These are phyloP conservation scores for Nakazawaea ambrosiae DNA, from an alignment of 805 yeast genomes.

Conservation along the genomic window DNA sequence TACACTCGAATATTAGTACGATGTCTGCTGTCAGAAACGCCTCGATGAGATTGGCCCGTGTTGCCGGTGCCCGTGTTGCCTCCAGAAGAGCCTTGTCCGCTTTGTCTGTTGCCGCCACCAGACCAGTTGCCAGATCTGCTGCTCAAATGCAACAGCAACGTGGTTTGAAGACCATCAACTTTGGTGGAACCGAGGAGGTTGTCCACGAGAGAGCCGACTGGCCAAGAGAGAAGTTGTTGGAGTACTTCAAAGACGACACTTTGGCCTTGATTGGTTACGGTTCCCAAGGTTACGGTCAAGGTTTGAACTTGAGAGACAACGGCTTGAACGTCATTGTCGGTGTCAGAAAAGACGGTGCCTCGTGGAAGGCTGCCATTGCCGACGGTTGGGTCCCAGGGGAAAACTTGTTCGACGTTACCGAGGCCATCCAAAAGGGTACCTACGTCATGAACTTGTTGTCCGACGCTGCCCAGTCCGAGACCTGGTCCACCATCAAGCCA, in stretches of 20 bases:
- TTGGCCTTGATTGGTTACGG: constrained; percentile 98
- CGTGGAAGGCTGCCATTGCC: constrained; percentile 99
- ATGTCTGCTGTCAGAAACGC: constrained; percentile 39
- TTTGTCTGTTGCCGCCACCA: constrained; percentile 37
- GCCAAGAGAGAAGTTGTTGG: constrained; percentile 95
- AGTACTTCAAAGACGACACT: constrained; percentile 97
- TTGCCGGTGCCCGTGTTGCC: constrained; percentile 35
- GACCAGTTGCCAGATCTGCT: constrained; percentile 39
- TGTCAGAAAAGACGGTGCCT: constrained; percentile 97
- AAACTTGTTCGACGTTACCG: constrained; percentile 90
- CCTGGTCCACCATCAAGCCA: constrained; percentile 86
- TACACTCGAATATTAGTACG: too few species aligned
- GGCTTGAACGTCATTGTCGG: constrained; percentile 97
- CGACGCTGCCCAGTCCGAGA: constrained; percentile 99
- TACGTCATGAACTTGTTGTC: constrained; percentile 96
- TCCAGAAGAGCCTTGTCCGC: constrained; percentile 56
- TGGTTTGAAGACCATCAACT: constrained; percentile 95
- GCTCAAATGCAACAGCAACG: constrained; percentile 42
- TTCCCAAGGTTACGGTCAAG: constrained; percentile 99
- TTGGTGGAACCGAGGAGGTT: constrained; percentile 90
- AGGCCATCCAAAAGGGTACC: constrained; percentile 90
- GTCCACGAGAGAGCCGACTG: constrained; percentile 99
- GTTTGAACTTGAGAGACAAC: constrained; percentile 97
- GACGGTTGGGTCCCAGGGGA: constrained; percentile 99
- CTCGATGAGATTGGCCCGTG: constrained; percentile 41